Evolutionary conservation across 1,139 yeast genomes (phyloP).

Genomic region (Groenewaldozyma auringiensis): DNA sequence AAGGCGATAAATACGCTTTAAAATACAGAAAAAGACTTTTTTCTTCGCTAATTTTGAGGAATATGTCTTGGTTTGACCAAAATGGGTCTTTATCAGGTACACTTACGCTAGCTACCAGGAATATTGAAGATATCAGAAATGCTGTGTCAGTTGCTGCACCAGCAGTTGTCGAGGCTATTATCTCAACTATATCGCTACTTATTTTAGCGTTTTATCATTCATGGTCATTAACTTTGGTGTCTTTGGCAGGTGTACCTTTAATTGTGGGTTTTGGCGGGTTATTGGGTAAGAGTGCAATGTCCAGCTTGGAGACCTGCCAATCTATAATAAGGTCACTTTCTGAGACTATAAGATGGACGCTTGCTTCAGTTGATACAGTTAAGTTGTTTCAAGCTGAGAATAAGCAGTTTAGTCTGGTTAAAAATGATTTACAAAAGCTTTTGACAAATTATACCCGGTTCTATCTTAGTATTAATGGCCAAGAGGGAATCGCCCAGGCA

Average conservation of each 20-base stretch:
- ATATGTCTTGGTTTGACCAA: constrained; percentile 45
- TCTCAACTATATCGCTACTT: constrained; percentile 49
- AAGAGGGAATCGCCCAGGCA: constrained; percentile 50
- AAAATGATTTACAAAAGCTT: constrained; percentile 36
- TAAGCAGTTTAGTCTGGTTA: constrained; percentile 44
- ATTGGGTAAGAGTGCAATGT: constrained; percentile 47
- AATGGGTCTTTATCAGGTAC: constrained; percentile 45
- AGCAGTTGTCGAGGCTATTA: constrained; percentile 43
- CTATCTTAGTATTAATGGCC: constrained; percentile 46
- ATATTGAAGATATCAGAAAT: constrained; percentile 67
- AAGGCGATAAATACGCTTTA: not conserved
- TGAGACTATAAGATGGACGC: constrained; percentile 60
- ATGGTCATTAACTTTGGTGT: constrained; percentile 76
- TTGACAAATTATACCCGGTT: constrained; percentile 42
- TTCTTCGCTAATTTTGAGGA: constrained; percentile 22
- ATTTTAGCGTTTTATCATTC: constrained; percentile 66
- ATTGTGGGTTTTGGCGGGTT: constrained; percentile 44
- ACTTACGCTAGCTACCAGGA: constrained; percentile 49
- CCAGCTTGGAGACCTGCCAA: constrained; percentile 52
- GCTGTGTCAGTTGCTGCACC: constrained; percentile 68
- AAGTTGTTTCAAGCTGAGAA: constrained; percentile 53
- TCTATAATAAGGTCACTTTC: constrained; percentile 48
- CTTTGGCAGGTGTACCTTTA: constrained; percentile 64
- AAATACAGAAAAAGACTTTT: constrained; percentile 28
- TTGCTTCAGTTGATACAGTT: constrained; percentile 52